Evolutionary conservation across 495 filamentous ascomycete species (phyloP).

Genomic region (Aspergillus indologenus): DNA sequence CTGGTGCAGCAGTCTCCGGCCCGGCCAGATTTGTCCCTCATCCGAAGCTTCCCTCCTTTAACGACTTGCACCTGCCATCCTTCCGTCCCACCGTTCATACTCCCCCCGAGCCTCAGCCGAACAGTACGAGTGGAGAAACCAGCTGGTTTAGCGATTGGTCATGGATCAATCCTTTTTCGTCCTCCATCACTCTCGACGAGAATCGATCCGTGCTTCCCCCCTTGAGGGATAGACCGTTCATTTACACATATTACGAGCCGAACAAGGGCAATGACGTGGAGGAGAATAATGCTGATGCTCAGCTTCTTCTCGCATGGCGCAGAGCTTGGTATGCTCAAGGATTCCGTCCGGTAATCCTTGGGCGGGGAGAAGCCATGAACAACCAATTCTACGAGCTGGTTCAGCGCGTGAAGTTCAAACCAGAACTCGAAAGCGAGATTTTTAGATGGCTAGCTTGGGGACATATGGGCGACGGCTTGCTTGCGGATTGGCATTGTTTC

Average conservation of each 20-base stretch:
- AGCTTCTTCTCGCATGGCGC: conserved; percentile 81
- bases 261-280: conserved; percentile 58
- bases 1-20: conserved; percentile 22
- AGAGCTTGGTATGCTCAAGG: conserved; percentile 93
- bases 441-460: conserved; percentile 92
- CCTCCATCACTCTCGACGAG: conserved; percentile 79
- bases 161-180: conserved; percentile 90
- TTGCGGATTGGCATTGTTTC: conserved; percentile 74
- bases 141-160: conserved; percentile 86
- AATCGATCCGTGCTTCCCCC: conserved; percentile 83
- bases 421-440: conserved; percentile 65
- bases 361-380: conserved; percentile 77
- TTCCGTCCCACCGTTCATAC: conserved; percentile 72
- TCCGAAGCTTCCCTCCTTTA: conserved; percentile 43
- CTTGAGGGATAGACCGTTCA: conserved; percentile 63
- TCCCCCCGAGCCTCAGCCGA: conserved; percentile 73
- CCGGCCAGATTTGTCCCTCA: conserved; percentile 36
- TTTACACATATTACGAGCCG: conserved; percentile 90
- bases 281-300: conserved; percentile 66
- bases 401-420: conserved; percentile 52
- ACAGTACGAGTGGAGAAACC: conserved; percentile 72
- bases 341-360: conserved; percentile 80
- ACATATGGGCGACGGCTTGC: conserved; percentile 81
- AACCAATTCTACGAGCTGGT: conserved; percentile 69
- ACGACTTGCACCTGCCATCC: conserved; percentile 35